A percentile compares a stretch with the other conserved stretches of the same genome.
These are phyloP conservation scores for Rutstroemia sydowiana DNA, from an alignment of 2,329 filamentous ascomycete genomes.

Conservation along the genomic window DNA sequence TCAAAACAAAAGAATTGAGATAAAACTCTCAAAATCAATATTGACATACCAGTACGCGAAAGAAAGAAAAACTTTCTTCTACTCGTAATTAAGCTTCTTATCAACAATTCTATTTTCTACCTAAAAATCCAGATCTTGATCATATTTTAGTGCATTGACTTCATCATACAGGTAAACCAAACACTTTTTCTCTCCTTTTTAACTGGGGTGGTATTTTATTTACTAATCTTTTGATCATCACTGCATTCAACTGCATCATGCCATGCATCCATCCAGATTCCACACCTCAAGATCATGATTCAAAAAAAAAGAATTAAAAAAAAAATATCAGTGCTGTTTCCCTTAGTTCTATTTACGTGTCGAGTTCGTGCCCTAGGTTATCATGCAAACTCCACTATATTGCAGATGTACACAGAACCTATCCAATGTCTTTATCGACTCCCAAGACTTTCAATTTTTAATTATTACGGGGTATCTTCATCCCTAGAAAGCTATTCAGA, in stretches of 20 bases:
- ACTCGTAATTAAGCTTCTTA: too few relatives aligned
- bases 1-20: neutral
- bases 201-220: too few relatives aligned
- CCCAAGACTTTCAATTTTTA: too few relatives aligned
- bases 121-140: too few relatives aligned
- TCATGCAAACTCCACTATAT: neutral
- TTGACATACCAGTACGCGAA: neutral
- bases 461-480: too few relatives aligned
- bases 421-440: too few relatives aligned
- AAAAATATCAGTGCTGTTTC: neutral
- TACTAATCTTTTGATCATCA: too few relatives aligned
- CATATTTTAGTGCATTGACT: too few relatives aligned
- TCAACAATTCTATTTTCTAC: too few relatives aligned
- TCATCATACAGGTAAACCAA: too few relatives aligned
- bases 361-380: neutral
- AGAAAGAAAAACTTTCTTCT: neutral
- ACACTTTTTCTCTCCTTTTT: too few relatives aligned
- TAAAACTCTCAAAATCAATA: neutral
- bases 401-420: conserved; percentile 18
- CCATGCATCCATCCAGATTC: neutral
- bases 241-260: neutral
- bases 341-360: neutral
- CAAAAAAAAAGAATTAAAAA: neutral
- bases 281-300: neutral
- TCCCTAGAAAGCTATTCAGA: too few relatives aligned